Base-by-base conservation (phyloP, 2,329 filamentous ascomycete genomes). In the Pseudonectria buxi region DNA sequence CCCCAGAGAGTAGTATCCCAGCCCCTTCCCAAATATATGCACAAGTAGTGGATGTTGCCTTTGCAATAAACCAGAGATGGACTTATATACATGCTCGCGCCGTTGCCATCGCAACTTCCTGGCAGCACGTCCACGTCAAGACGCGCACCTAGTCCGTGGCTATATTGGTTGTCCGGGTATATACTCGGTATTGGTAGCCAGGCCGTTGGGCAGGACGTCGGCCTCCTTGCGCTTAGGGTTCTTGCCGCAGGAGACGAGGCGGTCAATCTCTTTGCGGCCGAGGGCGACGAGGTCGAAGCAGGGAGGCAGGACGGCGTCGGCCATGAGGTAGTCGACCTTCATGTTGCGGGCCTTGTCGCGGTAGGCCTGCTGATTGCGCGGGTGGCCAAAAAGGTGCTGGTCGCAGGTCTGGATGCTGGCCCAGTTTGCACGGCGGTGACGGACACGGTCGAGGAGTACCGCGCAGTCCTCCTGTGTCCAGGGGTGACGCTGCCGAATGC, bases 261-360 rank as follows among this genome's bases (percentile, higher is more conserved):
- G 55, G 0, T 56, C 45, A 26, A 56, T 55, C 53, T 77, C 72
- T 55, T 77, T 78, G 41, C 57, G 58, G 12, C 71, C 62, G 11
- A 78, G 58, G 10, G 59, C 54, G 12, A 78, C 67, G 4, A 57
- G 50, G 42, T 78, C 70, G 39, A 77, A 78, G 5, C 62, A 58
- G 0, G 56, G 53, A 2, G 72, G 71, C 4, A 78, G 55, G 9
- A 57, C 26, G 3, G 39, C 41, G 47, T 76, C 70, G 3, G 56
- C 52, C 33, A 66, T 60, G 12, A 78, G 57, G 30, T 70, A 62
- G 24, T 70, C 65, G 25, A 72, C 68, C 58, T 78, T 78, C 36
- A 75, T 44, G 37, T 74, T 68, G 32, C 74, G 68, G n/a, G 74
- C 74, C 55, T 71, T 73, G 61, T 78, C 74, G 6, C 74, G 71